Base-by-base conservation (phyloP, 306 rosid species). In the Adenanthera pavonina region DNA sequence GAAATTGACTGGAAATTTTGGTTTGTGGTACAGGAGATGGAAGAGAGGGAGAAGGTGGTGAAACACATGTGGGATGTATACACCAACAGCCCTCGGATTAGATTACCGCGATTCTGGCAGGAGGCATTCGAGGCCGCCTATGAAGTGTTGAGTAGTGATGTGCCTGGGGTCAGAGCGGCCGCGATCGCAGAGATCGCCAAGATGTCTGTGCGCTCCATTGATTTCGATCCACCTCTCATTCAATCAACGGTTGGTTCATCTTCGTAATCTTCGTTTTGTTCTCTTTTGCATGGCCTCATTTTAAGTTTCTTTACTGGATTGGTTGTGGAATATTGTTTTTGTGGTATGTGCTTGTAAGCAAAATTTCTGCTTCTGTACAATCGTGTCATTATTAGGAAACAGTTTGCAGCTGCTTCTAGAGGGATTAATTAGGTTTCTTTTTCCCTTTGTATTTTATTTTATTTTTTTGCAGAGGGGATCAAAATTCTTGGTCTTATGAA, bases 1-100 rank as follows among this genome's bases (percentile, higher is more conserved):
- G 20, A 3, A 15, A n/a, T 67, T 75, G 49, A 38, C 48, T 54
- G 70, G 51, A 34, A 49, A 25, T 80, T 59, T 67, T 49, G 70
- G 35, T 60, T 53, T 72, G 51, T 47, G 19, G 72, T 70, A 60
- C 35, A 96, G 99, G 99, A 93, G 84, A 93, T 96, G 99, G 98
- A 96, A 87, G 98, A 94, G 93, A 92, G 99, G 84, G 99, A 96
- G 92, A 96, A 91, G 81, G 93, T 91, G 85, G 99, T 93, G 88
- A 87, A 88, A 72, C 99, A 96, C 85, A 96, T 96, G 99, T 96
- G 99, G 98, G 96, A 92, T 67, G 92, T 96, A 54, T 96, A 94
- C 85, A 94, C 97, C 3, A 93, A 96, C 72, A 91, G 93, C 82
- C 98, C 90, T 51, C 92, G 98, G 93, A 89, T 94, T 87, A 92